Evolutionary conservation across 2,329 filamentous ascomycete genomes (phyloP), one percentile per base, ranked within the genome.

Genomic region (Neurospora sp.): DNA sequence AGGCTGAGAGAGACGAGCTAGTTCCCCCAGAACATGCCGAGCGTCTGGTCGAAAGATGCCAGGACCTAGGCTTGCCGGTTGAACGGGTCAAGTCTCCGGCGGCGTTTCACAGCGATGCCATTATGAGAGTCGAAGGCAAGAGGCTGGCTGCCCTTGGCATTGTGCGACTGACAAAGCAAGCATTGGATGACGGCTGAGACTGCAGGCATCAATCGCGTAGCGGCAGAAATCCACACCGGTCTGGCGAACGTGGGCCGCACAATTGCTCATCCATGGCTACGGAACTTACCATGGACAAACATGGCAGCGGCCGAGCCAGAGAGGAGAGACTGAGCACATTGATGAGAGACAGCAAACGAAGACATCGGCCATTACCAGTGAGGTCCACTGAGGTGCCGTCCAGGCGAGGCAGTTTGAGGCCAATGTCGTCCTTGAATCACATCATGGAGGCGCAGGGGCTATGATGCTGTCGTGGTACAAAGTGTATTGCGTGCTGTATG

Each of bases 1-100:
- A 87, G 76, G 87, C 86, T 33, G 86, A 82, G 3, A 86, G 82
- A 71, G 87, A 89, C 73, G 87, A 89, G 76, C 76, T 89, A 19
- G 87, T 89, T 0, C 87, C 87, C 0, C 77, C 79, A 33, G 80
- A 82, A 66, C 85, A 89, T 69, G 83, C 81, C 13, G 77, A 81
- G 40, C 76, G 78, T 67, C 78, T 89, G 7, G 78, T 82, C 68
- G 77, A 81, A 70, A 80, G 82, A 69, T 89, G 86, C 73, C 71
- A 77, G 70, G 81, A 84, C 23, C 76, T 87, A 28, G 81, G 81
- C 0, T 70, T 89, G 19, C 77, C 78, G 13, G 83, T 84, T 19
- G 79, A 82, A 72, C 83, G 79, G 72, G 80, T 78, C 68, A 79
- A 79, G 38, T 80, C 88, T 40, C 77, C 76, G 7, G 79, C 81